Conservation (phyloP, 371 early-diverging fungal species). For the Sporodiniella umbellata region DNA sequence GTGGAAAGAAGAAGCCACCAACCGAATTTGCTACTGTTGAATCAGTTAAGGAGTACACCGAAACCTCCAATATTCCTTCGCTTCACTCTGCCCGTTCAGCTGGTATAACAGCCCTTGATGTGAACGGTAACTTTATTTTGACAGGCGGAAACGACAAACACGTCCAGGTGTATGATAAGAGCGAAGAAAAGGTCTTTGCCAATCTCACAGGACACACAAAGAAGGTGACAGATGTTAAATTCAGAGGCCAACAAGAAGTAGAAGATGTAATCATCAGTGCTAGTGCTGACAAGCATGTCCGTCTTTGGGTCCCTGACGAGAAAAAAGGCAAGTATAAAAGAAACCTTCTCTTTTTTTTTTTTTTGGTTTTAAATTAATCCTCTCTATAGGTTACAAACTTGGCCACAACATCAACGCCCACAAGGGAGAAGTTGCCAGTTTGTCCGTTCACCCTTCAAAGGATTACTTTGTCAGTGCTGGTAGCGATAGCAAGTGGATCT, state of each 20-base stretch:
- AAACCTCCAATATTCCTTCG: conserved; percentile 55
- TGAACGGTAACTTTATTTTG: conserved; percentile 66
- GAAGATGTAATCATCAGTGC: conserved; percentile 66
- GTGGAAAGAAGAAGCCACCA: conserved; percentile 80
- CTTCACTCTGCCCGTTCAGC: conserved; percentile 75
- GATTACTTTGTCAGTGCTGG: conserved; percentile 77
- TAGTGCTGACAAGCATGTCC: conserved; percentile 81
- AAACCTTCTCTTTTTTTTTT: too few species aligned
- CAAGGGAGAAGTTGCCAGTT: conserved; percentile 63
- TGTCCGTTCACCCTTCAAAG: conserved; percentile 76
- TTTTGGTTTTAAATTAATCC: background rate
- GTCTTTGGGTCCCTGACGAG: conserved; percentile 63
- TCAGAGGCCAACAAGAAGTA: conserved; percentile 52
- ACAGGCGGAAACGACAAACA: conserved; percentile 85
- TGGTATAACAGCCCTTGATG: conserved; percentile 74
- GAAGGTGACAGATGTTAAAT: conserved; percentile 69
- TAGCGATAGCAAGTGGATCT: conserved; percentile 77
- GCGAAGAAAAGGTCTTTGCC: conserved; percentile 64
- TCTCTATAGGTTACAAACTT: conserved; percentile 45
- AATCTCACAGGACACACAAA: conserved; percentile 80
- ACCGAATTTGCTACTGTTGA: conserved; percentile 69
- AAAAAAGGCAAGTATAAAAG: conserved; percentile 7
- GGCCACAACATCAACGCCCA: conserved; percentile 65
- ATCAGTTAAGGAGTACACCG: conserved; percentile 56
- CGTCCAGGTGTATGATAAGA: conserved; percentile 64